Conservation (phyloP, 2,329 filamentous ascomycete species). For the Calonectria pteridis region DNA sequence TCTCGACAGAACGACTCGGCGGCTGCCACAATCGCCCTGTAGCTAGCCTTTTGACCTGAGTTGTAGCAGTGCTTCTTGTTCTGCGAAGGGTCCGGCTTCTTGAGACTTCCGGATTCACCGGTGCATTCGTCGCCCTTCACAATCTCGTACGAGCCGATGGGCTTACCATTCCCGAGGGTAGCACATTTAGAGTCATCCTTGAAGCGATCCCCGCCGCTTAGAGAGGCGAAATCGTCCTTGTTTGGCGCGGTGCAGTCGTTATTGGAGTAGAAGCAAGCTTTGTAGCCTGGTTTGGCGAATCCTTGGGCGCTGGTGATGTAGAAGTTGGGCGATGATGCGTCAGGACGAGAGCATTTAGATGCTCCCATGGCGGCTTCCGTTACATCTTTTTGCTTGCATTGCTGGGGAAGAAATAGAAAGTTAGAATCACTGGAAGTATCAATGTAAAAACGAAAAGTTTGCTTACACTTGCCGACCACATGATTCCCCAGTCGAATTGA, state of each 20-base stretch:
- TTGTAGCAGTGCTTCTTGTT: not conserved
- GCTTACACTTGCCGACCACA: not conserved
- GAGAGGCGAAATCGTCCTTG: not conserved
- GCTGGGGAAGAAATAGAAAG: not conserved
- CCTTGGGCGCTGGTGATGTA: not conserved
- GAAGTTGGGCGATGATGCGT: not conserved
- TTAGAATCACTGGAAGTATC: too few relatives aligned
- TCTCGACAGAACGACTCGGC: not conserved
- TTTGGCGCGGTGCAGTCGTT: not conserved
- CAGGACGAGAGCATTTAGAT: not conserved
- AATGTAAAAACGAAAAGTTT: too few relatives aligned
- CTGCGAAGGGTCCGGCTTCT: not conserved
- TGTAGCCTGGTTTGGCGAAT: not conserved
- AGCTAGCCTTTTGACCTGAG: not conserved
- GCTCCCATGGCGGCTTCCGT: not conserved
- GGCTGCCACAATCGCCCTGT: not conserved
- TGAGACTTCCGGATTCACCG: not conserved
- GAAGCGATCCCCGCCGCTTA: not conserved
- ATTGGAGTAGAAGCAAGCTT: not conserved
- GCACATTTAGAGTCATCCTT: not conserved
- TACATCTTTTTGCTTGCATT: not conserved
- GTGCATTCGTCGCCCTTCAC: not conserved
- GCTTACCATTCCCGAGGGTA: not conserved
- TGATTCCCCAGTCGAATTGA: not conserved
- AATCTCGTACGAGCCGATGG: not conserved